Percentiles rank a stretch among this genome's conserved stretches.
Evolutionary conservation across 2,329 filamentous ascomycete species (phyloP).

Genomic region (Aureobasidium namibiae): DNA sequence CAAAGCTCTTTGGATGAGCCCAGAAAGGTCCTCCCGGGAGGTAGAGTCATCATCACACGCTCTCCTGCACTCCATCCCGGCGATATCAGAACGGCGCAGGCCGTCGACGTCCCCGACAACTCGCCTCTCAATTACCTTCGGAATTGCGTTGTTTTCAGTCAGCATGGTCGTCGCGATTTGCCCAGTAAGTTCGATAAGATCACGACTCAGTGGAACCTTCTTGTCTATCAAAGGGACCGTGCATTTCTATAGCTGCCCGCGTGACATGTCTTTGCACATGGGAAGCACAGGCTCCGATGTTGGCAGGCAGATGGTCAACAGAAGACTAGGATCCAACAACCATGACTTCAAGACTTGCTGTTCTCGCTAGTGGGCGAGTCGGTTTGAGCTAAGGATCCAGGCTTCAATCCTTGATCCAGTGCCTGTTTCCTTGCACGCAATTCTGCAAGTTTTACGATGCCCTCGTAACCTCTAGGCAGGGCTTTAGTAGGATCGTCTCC

Average conservation of each 20-base stretch:
- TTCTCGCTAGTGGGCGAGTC: background rate
- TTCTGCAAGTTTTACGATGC: background rate
- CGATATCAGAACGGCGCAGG: slow-evolving; percentile 61
- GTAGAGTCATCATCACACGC: slow-evolving; percentile 59
- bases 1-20: slow-evolving; percentile 30
- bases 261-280: no score
- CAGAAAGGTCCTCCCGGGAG: slow-evolving; percentile 26
- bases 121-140: slow-evolving; percentile 55
- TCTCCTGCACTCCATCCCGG: slow-evolving; percentile 75
- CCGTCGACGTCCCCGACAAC: slow-evolving; percentile 48
- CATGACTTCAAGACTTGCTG: background rate
- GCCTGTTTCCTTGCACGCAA: background rate
- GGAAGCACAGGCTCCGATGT: no score
- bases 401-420: background rate
- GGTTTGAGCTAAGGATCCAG: background rate
- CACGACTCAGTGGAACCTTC: no score
- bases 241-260: no score
- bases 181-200: slow-evolving; percentile 55
- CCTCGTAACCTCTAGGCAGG: background rate
- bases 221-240: no score
- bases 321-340: background rate
- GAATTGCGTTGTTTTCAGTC: slow-evolving; percentile 75
- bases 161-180: slow-evolving; percentile 61
- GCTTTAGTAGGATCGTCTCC: background rate
- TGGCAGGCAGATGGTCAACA: no score